phyloP scores from a whole-genome alignment of 768 basidiomycete species.

The Roridomyces roridus region DNA sequence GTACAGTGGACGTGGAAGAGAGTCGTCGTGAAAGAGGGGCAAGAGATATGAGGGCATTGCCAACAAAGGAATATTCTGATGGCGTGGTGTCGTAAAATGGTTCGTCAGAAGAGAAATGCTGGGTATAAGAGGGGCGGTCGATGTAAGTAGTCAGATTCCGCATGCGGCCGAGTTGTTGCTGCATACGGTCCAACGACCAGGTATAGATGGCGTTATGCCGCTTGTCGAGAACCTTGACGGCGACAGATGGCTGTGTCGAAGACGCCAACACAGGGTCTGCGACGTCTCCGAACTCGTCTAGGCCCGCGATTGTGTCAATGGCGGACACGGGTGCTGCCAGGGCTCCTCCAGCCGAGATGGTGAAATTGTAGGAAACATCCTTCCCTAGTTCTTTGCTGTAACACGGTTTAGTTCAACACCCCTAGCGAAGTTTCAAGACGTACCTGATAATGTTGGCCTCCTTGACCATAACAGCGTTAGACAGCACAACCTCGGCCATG shows the following conservation, averaged over 20 bases:
- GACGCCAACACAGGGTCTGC: slow-evolving; percentile 81
- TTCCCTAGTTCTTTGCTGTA: slow-evolving; percentile 85
- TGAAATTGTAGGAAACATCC: slow-evolving; percentile 91
- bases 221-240: slow-evolving; percentile 91
- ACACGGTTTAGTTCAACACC: slow-evolving; percentile 4
- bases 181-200: slow-evolving; percentile 90
- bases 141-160: slow-evolving; percentile 90
- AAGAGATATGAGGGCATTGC: slow-evolving; percentile 83
- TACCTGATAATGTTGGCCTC: slow-evolving; percentile 95
- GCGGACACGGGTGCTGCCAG: slow-evolving; percentile 82
- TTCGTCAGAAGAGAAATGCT: slow-evolving; percentile 92
- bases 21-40: slow-evolving; percentile 79
- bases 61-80: slow-evolving; percentile 92
- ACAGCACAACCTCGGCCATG: slow-evolving; percentile 90
- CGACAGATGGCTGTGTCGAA: slow-evolving; percentile 80
- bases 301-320: slow-evolving; percentile 82
- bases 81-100: slow-evolving; percentile 91
- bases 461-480: slow-evolving; percentile 85
- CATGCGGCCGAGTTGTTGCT: slow-evolving; percentile 92
- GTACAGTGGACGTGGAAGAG: slow-evolving; percentile 76
- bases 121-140: slow-evolving; percentile 90
- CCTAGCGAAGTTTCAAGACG: slow-evolving; percentile 20
- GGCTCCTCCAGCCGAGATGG: slow-evolving; percentile 82
- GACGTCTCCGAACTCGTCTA: slow-evolving; percentile 93
- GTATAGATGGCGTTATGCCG: slow-evolving; percentile 86